Evolutionary conservation across 352 stramenopile species (phyloP).

Genomic region (Globisporangium sylvaticum): DNA sequence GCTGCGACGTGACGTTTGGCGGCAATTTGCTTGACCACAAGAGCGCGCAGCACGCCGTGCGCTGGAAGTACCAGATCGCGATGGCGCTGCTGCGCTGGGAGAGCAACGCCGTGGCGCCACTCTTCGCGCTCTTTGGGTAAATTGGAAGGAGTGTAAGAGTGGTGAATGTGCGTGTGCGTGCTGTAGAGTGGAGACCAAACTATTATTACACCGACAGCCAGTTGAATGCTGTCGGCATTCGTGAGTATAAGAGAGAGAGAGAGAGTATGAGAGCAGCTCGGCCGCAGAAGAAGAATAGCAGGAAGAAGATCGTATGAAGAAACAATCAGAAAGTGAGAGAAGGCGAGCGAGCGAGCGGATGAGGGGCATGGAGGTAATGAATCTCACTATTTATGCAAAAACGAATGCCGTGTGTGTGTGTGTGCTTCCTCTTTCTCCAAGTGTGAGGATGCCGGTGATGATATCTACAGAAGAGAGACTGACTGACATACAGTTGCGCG

Average conservation of each 20-base stretch:
- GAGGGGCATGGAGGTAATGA: slow-evolving; percentile 1
- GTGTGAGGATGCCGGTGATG: too few species aligned
- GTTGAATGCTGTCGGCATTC: not conserved
- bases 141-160: not conserved
- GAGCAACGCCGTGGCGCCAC: slow-evolving; percentile 68
- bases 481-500: too few species aligned
- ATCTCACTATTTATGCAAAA: slow-evolving; percentile 11
- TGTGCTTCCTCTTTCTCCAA: not conserved
- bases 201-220: not conserved
- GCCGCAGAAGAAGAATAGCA: not conserved
- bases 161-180: not conserved
- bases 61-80: slow-evolving; percentile 82
- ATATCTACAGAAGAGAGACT: too few species aligned
- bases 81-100: slow-evolving; percentile 76
- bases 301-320: not conserved
- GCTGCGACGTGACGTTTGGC: slow-evolving; percentile 38
- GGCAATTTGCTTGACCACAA: slow-evolving; percentile 53
- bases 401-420: not conserved
- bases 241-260: not conserved
- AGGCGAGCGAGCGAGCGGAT: not conserved
- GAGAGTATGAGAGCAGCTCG: not conserved
- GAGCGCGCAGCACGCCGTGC: slow-evolving; percentile 55
- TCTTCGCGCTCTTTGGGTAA: slow-evolving; percentile 65
- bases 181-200: not conserved
- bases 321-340: not conserved